Evolutionary conservation across 768 basidiomycete species (phyloP).

Genomic region (Termitomyces sp.): DNA sequence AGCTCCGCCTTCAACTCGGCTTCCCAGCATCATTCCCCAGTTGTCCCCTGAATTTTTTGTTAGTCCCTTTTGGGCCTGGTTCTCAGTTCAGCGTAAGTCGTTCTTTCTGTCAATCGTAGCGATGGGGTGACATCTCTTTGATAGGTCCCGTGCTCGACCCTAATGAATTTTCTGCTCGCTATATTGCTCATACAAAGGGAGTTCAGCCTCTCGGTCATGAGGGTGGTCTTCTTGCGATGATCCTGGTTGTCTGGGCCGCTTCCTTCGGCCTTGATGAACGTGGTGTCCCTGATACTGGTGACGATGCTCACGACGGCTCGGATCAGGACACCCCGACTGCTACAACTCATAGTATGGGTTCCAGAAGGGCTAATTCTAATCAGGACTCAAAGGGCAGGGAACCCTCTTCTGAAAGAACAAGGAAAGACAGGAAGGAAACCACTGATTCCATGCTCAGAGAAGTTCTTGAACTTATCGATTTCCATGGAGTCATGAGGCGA

Average conservation of each 20-base stretch:
- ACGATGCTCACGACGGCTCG: slow-evolving; percentile 6
- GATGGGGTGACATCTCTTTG: background rate
- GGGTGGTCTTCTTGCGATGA: slow-evolving; percentile 71
- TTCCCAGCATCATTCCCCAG: slow-evolving; percentile 58
- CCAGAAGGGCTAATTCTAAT: slow-evolving; percentile 2
- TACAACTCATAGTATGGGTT: background rate
- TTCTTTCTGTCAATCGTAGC: background rate
- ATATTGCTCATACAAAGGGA: slow-evolving; percentile 59
- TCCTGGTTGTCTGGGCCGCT: slow-evolving; percentile 84
- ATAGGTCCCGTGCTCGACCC: slow-evolving; percentile 85
- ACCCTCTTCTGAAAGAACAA: slow-evolving; percentile 24
- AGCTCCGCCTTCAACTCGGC: slow-evolving; percentile 30
- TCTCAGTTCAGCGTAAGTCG: slow-evolving; percentile 72
- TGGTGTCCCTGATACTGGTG: slow-evolving; percentile 47
- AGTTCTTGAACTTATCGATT: slow-evolving; percentile 75
- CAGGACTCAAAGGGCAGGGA: slow-evolving; percentile 19
- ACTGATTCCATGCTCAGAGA: slow-evolving; percentile 71
- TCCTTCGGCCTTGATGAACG: slow-evolving; percentile 85
- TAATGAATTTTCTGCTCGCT: slow-evolving; percentile 72
- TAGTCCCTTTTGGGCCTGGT: slow-evolving; percentile 81
- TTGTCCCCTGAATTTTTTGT: slow-evolving; percentile 76
- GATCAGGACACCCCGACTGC: slow-evolving; percentile 16
- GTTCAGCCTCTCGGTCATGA: slow-evolving; percentile 60
- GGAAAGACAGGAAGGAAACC: slow-evolving; percentile 43
- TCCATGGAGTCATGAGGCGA: slow-evolving; percentile 69